Evolutionary conservation across 371 early-diverging fungal species (phyloP).

Genomic region (Phascolomyces articulosus): DNA sequence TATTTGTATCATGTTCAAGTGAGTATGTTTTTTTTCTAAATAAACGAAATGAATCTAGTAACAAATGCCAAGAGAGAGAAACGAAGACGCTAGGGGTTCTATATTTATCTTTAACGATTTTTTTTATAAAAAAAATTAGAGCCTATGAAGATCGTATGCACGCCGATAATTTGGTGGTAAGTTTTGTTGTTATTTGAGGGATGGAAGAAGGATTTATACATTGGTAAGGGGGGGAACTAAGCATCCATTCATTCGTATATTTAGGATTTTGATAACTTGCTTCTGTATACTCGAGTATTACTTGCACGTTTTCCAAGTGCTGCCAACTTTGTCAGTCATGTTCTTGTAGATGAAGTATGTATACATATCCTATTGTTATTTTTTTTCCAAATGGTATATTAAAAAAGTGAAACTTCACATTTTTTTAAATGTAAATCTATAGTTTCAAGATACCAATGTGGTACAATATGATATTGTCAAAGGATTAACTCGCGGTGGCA

Average conservation of each 20-base stretch:
- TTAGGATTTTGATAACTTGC: slow-evolving; percentile 67
- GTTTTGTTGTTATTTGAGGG: no score
- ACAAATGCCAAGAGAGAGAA: no score
- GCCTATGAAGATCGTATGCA: slow-evolving; percentile 42
- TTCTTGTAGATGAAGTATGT: slow-evolving; percentile 62
- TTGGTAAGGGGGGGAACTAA: no score
- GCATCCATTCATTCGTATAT: no score
- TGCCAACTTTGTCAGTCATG: slow-evolving; percentile 27
- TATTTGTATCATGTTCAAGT: slow-evolving; percentile 28
- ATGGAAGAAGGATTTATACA: no score
- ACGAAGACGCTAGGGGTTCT: no score
- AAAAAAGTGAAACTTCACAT: no score
- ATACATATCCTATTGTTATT: no score
- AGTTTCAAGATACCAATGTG: slow-evolving; percentile 71
- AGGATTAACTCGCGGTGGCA: slow-evolving; percentile 31
- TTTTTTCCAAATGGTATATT: no score
- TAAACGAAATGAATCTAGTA: background rate
- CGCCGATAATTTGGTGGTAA: slow-evolving; percentile 35
- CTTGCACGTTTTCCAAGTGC: slow-evolving; percentile 26
- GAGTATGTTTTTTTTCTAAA: background rate
- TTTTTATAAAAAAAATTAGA: slow-evolving; percentile 4
- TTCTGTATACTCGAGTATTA: slow-evolving; percentile 39
- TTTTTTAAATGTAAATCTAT: background rate
- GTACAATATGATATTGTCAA: slow-evolving; percentile 61
- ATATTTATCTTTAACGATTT: no score